A percentile compares a stretch with the other conserved stretches of the same genome.
Evolutionary conservation across 2,329 filamentous ascomycete genomes (phyloP).

Genomic region (Immersiporthe knoxdaviesiana): DNA sequence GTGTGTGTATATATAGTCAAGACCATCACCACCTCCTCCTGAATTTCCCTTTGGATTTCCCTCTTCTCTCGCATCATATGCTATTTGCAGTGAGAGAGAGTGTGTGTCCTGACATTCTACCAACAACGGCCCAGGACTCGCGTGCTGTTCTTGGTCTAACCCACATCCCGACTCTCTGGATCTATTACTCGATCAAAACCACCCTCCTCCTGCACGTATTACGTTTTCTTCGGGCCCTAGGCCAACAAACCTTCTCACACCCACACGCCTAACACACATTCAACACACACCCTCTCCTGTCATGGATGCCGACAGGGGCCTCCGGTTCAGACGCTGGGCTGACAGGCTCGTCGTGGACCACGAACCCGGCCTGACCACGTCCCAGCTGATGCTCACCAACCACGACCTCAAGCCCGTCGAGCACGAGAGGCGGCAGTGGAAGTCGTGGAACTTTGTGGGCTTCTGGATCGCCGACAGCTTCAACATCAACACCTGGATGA

Average conservation of each 20-base stretch:
- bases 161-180: constrained; percentile 1
- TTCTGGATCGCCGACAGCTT: constrained; percentile 87
- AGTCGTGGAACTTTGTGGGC: constrained; percentile 82
- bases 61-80: neutral
- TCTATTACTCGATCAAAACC: constrained; percentile 18
- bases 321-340: constrained; percentile 47
- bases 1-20: neutral
- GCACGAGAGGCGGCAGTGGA: constrained; percentile 79
- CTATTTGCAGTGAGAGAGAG: neutral
- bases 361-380: constrained; percentile 75
- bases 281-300: neutral
- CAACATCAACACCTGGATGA: constrained; percentile 96
- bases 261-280: too few relatives aligned
- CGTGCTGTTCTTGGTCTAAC: neutral
- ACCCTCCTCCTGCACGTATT: constrained; percentile 7
- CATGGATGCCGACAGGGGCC: constrained; percentile 41
- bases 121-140: neutral
- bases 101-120: too few relatives aligned
- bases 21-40: neutral
- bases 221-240: neutral
- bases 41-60: neutral
- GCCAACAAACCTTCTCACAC: neutral
- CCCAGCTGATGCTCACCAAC: constrained; percentile 87
- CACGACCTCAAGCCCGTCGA: constrained; percentile 82
- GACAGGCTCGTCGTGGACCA: constrained; percentile 71